Conservation (phyloP, 1,284 basidiomycete genomes). For the Pholiota adiposa region DNA sequence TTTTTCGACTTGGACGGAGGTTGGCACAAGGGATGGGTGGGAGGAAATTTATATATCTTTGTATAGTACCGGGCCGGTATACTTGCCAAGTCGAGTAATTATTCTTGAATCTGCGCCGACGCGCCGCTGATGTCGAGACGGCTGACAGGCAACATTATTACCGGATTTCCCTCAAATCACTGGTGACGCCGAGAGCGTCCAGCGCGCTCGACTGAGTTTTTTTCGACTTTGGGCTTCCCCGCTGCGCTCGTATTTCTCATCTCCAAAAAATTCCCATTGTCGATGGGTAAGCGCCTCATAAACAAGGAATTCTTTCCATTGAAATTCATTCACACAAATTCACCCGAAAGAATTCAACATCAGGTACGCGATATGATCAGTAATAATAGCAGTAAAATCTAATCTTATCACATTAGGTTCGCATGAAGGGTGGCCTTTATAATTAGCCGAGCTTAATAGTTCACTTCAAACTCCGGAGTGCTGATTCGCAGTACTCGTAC, state of each 20-base stretch:
- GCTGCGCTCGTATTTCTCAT: background rate
- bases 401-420: background rate
- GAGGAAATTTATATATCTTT: background rate
- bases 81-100: constrained; percentile 2
- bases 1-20: constrained; percentile 1
- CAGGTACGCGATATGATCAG: background rate
- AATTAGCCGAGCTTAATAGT: background rate
- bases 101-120: background rate
- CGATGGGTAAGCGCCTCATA: background rate
- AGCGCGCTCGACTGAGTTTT: too few relatives aligned
- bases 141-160: background rate
- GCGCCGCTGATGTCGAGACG: background rate
- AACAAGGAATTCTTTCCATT: background rate
- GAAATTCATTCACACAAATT: background rate
- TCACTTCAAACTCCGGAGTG: background rate
- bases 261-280: background rate
- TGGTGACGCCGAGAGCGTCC: background rate
- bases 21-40: background rate
- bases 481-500: background rate
- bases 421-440: background rate
- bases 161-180: background rate
- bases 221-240: background rate
- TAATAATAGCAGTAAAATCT: background rate
- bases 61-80: background rate
- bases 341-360: background rate